Conservation (phyloP, 345 rosid species). For the Pugionium cornutum region DNA sequence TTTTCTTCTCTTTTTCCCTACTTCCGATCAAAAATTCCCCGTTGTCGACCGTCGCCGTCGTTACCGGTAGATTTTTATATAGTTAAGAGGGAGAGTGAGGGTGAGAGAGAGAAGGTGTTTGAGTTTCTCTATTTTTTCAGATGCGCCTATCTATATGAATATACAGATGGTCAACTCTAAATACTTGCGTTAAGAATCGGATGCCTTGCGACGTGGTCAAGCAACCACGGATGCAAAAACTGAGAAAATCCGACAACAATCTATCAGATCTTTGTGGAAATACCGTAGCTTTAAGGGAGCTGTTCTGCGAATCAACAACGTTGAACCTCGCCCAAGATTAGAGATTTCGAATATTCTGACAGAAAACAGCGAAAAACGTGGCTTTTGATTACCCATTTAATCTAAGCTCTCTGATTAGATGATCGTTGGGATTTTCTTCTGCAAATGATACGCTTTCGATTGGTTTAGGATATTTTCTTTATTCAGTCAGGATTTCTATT, state of each 20-base stretch:
- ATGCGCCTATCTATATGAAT: constrained; percentile 11
- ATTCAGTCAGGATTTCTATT: too few species aligned
- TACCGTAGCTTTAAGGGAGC: constrained; percentile 33
- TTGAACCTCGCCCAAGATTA: constrained; percentile 17
- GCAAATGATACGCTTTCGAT: not conserved
- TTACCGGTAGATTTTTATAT: not conserved
- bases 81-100: not conserved
- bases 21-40: constrained; percentile 19
- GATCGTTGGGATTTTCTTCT: constrained; percentile 17
- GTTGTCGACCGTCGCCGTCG: constrained; percentile 3
- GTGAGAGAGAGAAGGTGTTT: not conserved
- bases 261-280: constrained; percentile 30
- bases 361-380: not conserved
- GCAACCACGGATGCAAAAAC: not conserved
- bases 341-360: constrained; percentile 29
- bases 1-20: constrained; percentile 19
- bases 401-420: constrained; percentile 19
- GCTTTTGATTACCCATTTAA: not conserved
- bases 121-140: constrained; percentile 1
- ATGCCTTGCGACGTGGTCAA: constrained; percentile 30
- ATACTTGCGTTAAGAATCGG: constrained; percentile 19
- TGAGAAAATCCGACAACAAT: not conserved
- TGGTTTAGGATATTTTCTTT: constrained; percentile 6
- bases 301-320: constrained; percentile 16
- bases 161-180: constrained; percentile 22